Conservation (phyloP, 768 basidiomycete genomes). For the Suillus clintonianus region DNA sequence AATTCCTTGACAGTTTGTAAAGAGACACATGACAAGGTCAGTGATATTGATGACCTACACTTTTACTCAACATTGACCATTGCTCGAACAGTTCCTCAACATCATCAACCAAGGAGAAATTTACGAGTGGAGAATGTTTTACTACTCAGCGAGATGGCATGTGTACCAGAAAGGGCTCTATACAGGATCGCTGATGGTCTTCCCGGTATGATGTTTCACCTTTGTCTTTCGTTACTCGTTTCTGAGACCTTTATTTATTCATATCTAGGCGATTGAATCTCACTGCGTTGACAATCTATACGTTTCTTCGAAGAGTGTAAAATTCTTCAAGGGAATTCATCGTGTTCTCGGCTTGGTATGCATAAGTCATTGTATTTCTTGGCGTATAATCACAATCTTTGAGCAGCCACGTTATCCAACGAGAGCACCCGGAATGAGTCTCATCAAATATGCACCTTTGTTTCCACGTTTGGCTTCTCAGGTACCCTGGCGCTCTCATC, state of each 20-base stretch:
- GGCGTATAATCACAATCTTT: not conserved
- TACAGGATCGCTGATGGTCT: not conserved
- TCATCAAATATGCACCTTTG: constrained; percentile 18
- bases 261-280: not conserved
- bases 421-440: constrained; percentile 15
- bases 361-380: not conserved
- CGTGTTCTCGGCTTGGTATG: not conserved
- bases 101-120: not conserved
- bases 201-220: not conserved
- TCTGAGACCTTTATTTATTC: not conserved
- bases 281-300: not conserved
- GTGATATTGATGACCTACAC: not conserved
- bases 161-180: not conserved
- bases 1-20: not conserved
- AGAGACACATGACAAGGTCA: not conserved
- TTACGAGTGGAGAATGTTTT: not conserved
- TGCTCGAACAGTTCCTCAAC: not conserved
- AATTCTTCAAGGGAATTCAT: not conserved
- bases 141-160: not conserved
- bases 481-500: constrained; percentile 6
- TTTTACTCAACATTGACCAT: not conserved
- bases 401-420: constrained; percentile 16
- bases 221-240: not conserved
- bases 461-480: constrained; percentile 17
- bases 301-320: not conserved